These are phyloP conservation scores for Jaltomata sinuosa DNA, from an alignment of 257 asterid genomes.

Conservation along the genomic window DNA sequence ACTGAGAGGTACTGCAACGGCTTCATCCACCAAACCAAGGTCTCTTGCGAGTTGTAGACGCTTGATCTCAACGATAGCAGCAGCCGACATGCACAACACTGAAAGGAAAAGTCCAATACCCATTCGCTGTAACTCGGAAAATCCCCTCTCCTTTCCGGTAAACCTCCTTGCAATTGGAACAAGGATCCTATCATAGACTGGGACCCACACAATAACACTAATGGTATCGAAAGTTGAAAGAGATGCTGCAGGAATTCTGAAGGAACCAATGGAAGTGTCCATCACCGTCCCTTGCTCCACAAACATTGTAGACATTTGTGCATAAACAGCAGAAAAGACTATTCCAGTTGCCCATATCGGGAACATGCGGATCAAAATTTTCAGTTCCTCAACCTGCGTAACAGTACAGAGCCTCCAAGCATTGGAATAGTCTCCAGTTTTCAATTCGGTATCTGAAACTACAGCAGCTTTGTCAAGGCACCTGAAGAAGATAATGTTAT, in stretches of 20 bases:
- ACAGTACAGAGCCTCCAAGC: slow-evolving; percentile 85
- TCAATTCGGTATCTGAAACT: slow-evolving; percentile 34
- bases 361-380: slow-evolving; percentile 81
- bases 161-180: slow-evolving; percentile 64
- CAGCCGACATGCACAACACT: slow-evolving; percentile 68
- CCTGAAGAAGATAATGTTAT: slow-evolving; percentile 24
- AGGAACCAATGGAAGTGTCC: slow-evolving; percentile 79
- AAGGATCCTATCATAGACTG: slow-evolving; percentile 64
- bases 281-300: slow-evolving; percentile 92
- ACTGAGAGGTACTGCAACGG: slow-evolving; percentile 45
- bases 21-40: slow-evolving; percentile 31
- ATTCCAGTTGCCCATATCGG: slow-evolving; percentile 97
- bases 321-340: slow-evolving; percentile 74
- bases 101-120: slow-evolving; percentile 81
- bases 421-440: slow-evolving; percentile 45
- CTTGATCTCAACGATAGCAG: slow-evolving; percentile 62
- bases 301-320: slow-evolving; percentile 89
- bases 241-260: slow-evolving; percentile 82
- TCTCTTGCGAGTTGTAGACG: slow-evolving; percentile 45
- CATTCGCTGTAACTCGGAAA: slow-evolving; percentile 74
- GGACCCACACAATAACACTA: slow-evolving; percentile 84
- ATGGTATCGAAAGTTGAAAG: slow-evolving; percentile 74
- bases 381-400: slow-evolving; percentile 82
- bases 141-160: slow-evolving; percentile 65
- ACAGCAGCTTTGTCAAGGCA: slow-evolving; percentile 89